Base-by-base conservation (phyloP, 2,329 filamentous ascomycete species). In the Pseudogymnoascus sp. region DNA sequence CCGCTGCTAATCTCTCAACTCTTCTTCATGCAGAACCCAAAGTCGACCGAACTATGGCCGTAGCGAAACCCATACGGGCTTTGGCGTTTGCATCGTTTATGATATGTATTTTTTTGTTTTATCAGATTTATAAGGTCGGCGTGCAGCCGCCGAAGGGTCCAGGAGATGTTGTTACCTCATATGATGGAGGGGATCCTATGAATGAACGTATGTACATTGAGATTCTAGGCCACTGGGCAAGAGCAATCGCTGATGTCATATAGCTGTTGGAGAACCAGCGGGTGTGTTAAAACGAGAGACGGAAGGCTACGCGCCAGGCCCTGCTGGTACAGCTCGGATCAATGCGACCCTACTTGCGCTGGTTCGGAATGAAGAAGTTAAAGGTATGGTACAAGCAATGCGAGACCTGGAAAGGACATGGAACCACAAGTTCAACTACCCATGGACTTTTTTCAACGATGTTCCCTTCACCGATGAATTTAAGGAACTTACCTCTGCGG, bases 341-440 rank as follows among this genome's bases (percentile, higher is more conserved):
- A 95, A 96, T 75, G 95, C 95, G 64, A 97, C 95, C 3, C 82
- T 99, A 63, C 83, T 99, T 68, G 89, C 92, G 21, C 84, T 99
- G 38, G 95, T 99, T 62, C 88, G 95, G 65, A 99, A 99, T 72
- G 87, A 90, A 73, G 95, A 99, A 79, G 79, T 97, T 28, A 78
- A 86, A 21, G 90, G 88, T 55, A 89, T 99, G 80, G 80, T 97
- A 25, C 84, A 88, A 72, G 91, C 92, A 25, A 99, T 99, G 91
- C 77, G 78, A 62, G 93, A 99, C 72, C 82, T 99, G 64, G 95
- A 99, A 78, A 81, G 89, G 67, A 97, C 93, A 0, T 99, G 93
- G 92, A 99, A 99, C 72, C 81, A 86, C 81, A 99, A 99, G 74
- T 99, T 97, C 84, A 99, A 99, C 80, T 99, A 99, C 73, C 95